Conservation (phyloP, 306 rosid genomes). For the Calophaca sinica region DNA sequence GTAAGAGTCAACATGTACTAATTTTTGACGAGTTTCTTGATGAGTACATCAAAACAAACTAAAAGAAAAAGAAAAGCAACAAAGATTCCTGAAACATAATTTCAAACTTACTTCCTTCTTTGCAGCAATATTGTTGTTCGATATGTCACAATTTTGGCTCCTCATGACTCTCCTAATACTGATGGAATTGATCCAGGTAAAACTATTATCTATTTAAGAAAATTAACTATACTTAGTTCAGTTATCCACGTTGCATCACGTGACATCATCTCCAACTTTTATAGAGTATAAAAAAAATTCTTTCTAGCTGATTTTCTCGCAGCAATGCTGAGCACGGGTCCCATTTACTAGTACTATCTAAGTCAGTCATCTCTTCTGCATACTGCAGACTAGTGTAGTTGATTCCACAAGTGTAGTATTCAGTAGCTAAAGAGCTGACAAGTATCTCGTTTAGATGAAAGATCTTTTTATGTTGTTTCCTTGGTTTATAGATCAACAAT, state of each 20-base stretch:
- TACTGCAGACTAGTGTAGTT: background rate
- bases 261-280: no score
- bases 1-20: conserved; percentile 44
- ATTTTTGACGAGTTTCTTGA: background rate
- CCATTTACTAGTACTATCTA: no score
- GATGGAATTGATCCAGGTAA: conserved; percentile 98
- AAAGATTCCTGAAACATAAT: conserved; percentile 8
- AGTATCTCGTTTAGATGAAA: background rate
- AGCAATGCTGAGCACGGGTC: no score
- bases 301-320: no score
- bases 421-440: conserved; percentile 6
- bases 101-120: conserved; percentile 45
- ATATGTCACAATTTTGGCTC: conserved; percentile 87
- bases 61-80: no score
- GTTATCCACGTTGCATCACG: no score
- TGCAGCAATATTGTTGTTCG: conserved; percentile 88
- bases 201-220: background rate
- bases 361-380: background rate
- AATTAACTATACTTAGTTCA: no score
- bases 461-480: background rate
- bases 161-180: conserved; percentile 93
- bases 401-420: background rate
- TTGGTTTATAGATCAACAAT: background rate
- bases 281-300: no score
- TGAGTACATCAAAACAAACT: no score